Evolutionary conservation across 2,329 filamentous ascomycete species (phyloP).

Genomic region (Dactylella cylindrospora): DNA sequence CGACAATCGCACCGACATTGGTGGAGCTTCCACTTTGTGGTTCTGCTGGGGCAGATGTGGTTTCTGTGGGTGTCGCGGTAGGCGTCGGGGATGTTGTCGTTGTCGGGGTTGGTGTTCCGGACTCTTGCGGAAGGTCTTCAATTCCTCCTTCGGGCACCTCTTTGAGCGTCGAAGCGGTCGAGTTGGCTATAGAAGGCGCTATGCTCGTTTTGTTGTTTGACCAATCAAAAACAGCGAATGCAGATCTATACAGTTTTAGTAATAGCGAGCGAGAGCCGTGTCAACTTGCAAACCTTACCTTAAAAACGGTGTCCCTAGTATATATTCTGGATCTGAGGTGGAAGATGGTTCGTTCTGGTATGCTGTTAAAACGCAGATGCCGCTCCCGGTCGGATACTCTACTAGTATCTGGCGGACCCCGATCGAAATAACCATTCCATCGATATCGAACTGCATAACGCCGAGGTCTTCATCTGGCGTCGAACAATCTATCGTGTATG

Average conservation of each 20-base stretch:
- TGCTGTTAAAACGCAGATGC: conserved; percentile 24
- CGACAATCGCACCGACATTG: conserved; percentile 11
- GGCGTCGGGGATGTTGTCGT: conserved; percentile 1
- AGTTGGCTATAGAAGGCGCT: conserved; percentile 27
- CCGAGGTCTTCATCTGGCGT: conserved; percentile 6
- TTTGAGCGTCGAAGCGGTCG: conserved; percentile 17
- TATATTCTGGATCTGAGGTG: conserved; percentile 5
- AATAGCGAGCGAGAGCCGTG: no score
- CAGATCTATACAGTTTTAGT: conserved; percentile 18
- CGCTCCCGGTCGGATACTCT: conserved; percentile 38
- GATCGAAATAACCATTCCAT: conserved; percentile 12
- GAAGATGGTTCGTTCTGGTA: conserved; percentile 19
- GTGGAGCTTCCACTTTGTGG: neutral
- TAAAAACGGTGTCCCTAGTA: conserved; percentile 33
- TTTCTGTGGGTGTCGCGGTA: neutral
- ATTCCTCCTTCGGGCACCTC: conserved; percentile 28
- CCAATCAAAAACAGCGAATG: conserved; percentile 35
- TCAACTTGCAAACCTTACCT: neutral
- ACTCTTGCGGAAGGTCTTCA: conserved; percentile 10
- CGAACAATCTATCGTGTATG: conserved; percentile 19
- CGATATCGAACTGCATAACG: conserved; percentile 27
- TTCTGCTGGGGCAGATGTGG: neutral
- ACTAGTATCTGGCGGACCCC: conserved; percentile 15
- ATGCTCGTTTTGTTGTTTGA: conserved; percentile 34
- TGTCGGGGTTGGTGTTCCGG: conserved; percentile 1